phyloP scores from a whole-genome alignment of 2,329 filamentous ascomycete genomes.

The Botrytis elliptica region DNA sequence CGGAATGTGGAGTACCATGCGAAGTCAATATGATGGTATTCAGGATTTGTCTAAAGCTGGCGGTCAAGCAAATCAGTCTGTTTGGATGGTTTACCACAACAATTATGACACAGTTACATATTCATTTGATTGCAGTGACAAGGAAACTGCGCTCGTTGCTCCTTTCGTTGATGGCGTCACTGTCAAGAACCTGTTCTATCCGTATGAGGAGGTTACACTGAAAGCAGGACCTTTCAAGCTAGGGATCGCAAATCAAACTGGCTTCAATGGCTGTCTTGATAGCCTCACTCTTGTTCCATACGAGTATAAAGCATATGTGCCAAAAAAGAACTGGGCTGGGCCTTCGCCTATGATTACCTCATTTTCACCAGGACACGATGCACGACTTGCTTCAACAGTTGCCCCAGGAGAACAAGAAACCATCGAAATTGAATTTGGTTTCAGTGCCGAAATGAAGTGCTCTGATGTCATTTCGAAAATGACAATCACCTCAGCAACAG shows the following conservation, averaged over 20 bases:
- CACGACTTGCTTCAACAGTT: slow-evolving; percentile 51
- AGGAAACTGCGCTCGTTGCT: slow-evolving; percentile 50
- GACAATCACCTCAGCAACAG: slow-evolving; percentile 52
- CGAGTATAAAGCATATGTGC: slow-evolving; percentile 58
- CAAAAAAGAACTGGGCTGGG: slow-evolving; percentile 48
- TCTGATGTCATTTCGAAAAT: slow-evolving; percentile 51
- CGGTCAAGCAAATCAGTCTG: slow-evolving; percentile 45
- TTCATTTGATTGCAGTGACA: slow-evolving; percentile 52
- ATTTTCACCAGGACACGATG: slow-evolving; percentile 60
- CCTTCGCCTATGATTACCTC: slow-evolving; percentile 56
- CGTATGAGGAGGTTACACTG: slow-evolving; percentile 56
- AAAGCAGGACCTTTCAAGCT: slow-evolving; percentile 46
- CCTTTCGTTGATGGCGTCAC: slow-evolving; percentile 54
- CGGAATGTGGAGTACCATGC: slow-evolving; percentile 59
- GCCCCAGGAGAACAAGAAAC: slow-evolving; percentile 43
- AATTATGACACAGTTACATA: slow-evolving; percentile 51
- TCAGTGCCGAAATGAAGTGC: slow-evolving; percentile 62
- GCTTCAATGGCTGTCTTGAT: slow-evolving; percentile 57
- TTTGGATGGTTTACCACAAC: slow-evolving; percentile 55
- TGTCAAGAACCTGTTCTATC: slow-evolving; percentile 63
- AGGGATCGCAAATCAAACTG: slow-evolving; percentile 47
- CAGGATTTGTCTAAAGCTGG: slow-evolving; percentile 50
- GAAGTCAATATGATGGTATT: slow-evolving; percentile 49
- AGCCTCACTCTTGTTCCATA: slow-evolving; percentile 52
- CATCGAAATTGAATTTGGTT: slow-evolving; percentile 54